phyloP scores from a whole-genome alignment of 495 filamentous ascomycete genomes.

The Clavariopsis aquatica region DNA sequence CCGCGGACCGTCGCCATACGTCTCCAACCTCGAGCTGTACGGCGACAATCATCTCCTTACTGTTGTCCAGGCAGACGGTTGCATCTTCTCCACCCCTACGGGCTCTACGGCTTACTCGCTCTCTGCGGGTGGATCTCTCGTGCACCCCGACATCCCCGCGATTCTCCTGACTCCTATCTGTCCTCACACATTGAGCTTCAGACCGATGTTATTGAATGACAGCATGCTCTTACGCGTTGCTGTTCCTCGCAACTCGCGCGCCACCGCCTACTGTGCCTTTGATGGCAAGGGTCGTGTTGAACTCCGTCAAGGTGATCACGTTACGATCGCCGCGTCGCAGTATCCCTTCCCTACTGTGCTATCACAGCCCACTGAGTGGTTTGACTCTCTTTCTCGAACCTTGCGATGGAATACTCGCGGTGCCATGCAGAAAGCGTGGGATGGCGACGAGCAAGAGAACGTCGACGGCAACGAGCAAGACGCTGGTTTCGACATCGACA shows the following conservation, averaged over 20 bases:
- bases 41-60: constrained; percentile 91
- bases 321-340: constrained; percentile 89
- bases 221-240: constrained; percentile 85
- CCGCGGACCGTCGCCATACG: constrained; percentile 92
- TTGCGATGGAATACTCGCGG: constrained; percentile 90
- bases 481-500: constrained; percentile 79
- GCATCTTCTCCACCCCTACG: constrained; percentile 95
- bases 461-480: constrained; percentile 53
- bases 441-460: constrained; percentile 48
- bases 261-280: constrained; percentile 92
- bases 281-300: constrained; percentile 95
- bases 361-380: constrained; percentile 77
- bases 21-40: constrained; percentile 92
- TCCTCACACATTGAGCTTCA: constrained; percentile 93
- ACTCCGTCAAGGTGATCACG: constrained; percentile 85
- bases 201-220: constrained; percentile 98
- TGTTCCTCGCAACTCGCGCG: constrained; percentile 79
- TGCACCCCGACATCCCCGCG: constrained; percentile 94
- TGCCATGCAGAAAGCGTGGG: constrained; percentile 81
- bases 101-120: constrained; percentile 91
- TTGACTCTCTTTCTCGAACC: constrained; percentile 86
- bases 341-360: constrained; percentile 96
- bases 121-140: constrained; percentile 90
- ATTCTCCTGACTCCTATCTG: constrained; percentile 98
- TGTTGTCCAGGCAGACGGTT: constrained; percentile 92